These are phyloP conservation scores for Arachis hypogaea DNA, from an alignment of 306 rosid species.

Conservation along the genomic window DNA sequence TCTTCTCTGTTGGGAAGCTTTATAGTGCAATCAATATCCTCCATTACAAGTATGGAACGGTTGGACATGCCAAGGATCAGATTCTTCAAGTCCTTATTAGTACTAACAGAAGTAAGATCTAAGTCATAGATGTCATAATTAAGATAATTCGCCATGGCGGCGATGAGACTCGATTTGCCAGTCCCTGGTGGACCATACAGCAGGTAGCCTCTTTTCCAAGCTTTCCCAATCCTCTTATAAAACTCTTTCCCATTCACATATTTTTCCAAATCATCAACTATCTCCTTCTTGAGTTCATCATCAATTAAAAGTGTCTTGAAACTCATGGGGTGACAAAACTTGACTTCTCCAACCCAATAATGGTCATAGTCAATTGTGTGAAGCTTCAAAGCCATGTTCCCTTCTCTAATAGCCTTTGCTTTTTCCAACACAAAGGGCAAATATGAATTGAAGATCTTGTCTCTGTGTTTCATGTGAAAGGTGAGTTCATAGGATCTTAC, in stretches of 20 bases:
- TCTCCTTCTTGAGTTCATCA: constrained; percentile 39
- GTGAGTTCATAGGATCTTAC: constrained; percentile 36
- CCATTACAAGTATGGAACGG: constrained; percentile 56
- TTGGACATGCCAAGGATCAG: constrained; percentile 50
- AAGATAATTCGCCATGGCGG: constrained; percentile 59
- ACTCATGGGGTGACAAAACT: constrained; percentile 49
- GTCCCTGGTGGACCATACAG: constrained; percentile 67
- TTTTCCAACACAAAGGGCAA: constrained; percentile 45
- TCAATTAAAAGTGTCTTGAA: constrained; percentile 57
- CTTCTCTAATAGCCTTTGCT: constrained; percentile 44
- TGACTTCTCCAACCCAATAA: constrained; percentile 22
- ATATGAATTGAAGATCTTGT: constrained; percentile 43
- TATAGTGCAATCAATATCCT: constrained; percentile 60
- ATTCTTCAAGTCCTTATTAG: constrained; percentile 32
- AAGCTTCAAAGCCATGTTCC: constrained; percentile 45
- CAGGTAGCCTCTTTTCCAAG: constrained; percentile 67
- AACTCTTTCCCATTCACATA: constrained; percentile 49
- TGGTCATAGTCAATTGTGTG: neutral
- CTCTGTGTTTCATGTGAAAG: constrained; percentile 50
- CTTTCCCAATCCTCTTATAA: constrained; percentile 50
- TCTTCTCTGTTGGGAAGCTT: constrained; percentile 47
- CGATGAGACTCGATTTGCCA: constrained; percentile 60
- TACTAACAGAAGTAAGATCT: constrained; percentile 41
- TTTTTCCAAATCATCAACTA: constrained; percentile 50
- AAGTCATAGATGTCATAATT: constrained; percentile 60